phyloP scores from a whole-genome alignment of 305 asterid genomes.

The Solanum hybrid region DNA sequence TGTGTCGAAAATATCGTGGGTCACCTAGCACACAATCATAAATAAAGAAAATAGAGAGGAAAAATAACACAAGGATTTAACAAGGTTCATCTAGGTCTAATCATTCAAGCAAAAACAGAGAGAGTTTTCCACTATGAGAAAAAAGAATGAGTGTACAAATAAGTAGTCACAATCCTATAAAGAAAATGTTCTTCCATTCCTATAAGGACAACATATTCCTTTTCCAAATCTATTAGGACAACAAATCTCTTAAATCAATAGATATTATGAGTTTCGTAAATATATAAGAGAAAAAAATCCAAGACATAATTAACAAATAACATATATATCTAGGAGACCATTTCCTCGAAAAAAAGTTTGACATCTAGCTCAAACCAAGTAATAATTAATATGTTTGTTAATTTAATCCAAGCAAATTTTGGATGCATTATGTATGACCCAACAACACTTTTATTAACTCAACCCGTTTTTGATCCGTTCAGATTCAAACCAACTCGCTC shows the following conservation, averaged over 20 bases:
- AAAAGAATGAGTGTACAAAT: not conserved
- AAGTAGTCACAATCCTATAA: not conserved
- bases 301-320: not conserved
- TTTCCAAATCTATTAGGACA: not conserved
- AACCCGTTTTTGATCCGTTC: not conserved
- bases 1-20: not conserved
- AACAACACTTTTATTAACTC: not conserved
- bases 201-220: not conserved
- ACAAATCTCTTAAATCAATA: no score
- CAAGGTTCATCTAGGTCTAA: not conserved
- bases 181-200: not conserved
- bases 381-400: not conserved
- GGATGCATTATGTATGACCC: not conserved
- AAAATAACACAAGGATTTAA: not conserved
- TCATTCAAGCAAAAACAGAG: not conserved
- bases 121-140: not conserved
- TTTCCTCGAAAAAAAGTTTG: not conserved
- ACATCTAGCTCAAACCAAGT: not conserved
- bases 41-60: no score
- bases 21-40: rapidly evolving
- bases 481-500: not conserved
- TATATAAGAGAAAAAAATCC: not conserved
- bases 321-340: not conserved
- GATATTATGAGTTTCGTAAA: no score
- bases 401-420: not conserved